These are phyloP conservation scores for Solanum hybrid DNA, from an alignment of 305 asterid species.

Conservation along the genomic window DNA sequence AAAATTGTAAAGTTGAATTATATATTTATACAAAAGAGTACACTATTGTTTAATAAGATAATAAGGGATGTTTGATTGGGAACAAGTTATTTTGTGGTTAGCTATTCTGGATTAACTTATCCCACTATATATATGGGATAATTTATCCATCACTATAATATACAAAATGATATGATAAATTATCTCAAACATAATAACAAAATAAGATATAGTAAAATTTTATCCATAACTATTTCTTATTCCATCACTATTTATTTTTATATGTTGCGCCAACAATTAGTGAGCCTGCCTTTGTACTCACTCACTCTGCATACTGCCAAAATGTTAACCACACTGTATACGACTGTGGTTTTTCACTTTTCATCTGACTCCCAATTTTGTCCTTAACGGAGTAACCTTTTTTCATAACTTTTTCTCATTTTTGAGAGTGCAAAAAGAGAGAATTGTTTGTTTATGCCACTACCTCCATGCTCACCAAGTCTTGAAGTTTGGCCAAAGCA, in stretches of 20 bases:
- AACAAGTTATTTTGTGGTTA: too few species aligned
- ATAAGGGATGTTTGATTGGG: too few species aligned
- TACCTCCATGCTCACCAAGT: neutral
- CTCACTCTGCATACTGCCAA: neutral
- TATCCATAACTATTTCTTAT: too few species aligned
- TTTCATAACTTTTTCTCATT: neutral
- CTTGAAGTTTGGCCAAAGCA: constrained; percentile 18
- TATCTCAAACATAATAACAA: too few species aligned
- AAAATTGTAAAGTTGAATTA: neutral
- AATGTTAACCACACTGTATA: neutral
- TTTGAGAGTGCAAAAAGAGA: neutral
- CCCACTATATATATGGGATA: too few species aligned
- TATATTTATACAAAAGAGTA: neutral
- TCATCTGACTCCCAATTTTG: neutral
- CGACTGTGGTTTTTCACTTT: neutral
- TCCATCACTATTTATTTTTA: too few species aligned
- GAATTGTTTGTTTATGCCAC: neutral
- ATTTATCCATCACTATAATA: too few species aligned
- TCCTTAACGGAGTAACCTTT: neutral
- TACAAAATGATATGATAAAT: too few species aligned
- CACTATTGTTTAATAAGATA: neutral
- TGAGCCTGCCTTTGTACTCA: neutral
- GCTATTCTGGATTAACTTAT: too few species aligned
- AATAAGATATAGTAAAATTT: too few species aligned
- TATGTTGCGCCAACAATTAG: too few species aligned